Base-by-base conservation (phyloP, 768 basidiomycete species). In the Pleurotus sapidus region DNA sequence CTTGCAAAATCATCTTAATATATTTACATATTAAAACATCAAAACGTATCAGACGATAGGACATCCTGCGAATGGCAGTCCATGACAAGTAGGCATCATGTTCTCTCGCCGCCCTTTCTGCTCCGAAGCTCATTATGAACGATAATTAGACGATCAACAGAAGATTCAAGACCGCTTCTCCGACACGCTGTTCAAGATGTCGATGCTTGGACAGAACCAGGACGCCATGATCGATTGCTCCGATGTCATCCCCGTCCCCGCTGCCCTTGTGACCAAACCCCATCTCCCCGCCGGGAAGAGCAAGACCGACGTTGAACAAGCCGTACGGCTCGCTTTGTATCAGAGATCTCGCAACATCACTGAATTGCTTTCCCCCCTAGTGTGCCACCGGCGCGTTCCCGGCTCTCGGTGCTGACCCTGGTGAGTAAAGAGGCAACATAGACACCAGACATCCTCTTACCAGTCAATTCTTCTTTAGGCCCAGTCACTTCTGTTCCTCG, bases 1-100 rank as follows among this genome's bases (percentile, higher is more conserved):
- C 46, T 39, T 43, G 48, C n/a, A 20, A 9, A 17, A 24, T 42
- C 37, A 46, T 0, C 14, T n/a, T 15, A 34, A 20, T 5, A 30
- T 9, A 17, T 4, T 15, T 55, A 39, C 46, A 46, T 46, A 30
- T 4, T 47, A n/a, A 47, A 17, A 4, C 38, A 40, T 17, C 20
- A 2, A 39, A 45, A 34, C 39, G 15, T 60, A 14, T 55, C 58
- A 68, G 77, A 81, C 65, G 57, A 70, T 4, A 68, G 75, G 39
- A 83, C 80, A 17, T 70, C 76, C 15, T 81, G 80, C 68, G 61
- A 62, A 45, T 81, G 79, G 79, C 80, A 81, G 63, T 68, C 69
- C 1, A 71, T 75, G 58, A 74, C 72, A 24, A 68, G 72, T 74
- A 40, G 60, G 70, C 61, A 45, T 46, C n/a, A 6, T 8, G 25